phyloP scores from a whole-genome alignment of 495 filamentous ascomycete species.

The Neurospora discreta region DNA sequence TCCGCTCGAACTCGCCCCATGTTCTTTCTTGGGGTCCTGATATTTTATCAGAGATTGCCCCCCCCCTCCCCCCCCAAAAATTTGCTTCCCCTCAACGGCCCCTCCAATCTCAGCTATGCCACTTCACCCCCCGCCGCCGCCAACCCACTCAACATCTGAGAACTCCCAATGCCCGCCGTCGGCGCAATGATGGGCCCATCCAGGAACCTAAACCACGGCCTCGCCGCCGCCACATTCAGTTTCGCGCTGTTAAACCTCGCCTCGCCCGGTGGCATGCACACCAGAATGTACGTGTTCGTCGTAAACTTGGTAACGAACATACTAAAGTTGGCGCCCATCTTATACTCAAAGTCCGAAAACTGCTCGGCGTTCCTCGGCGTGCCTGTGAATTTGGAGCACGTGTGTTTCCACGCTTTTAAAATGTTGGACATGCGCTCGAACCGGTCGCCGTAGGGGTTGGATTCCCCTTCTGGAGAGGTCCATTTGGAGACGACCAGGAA shows the following conservation, averaged over 20 bases:
- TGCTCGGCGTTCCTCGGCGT: conserved; percentile 46
- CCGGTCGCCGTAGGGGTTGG: conserved; percentile 82
- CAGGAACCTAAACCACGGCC: conserved; percentile 60
- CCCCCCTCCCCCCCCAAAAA: neutral
- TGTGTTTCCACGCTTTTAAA: conserved; percentile 93
- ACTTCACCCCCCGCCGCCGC: neutral
- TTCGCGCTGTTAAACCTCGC: conserved; percentile 79
- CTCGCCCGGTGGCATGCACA: conserved; percentile 79
- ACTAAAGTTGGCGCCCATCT: conserved; percentile 56
- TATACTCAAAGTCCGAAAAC: conserved; percentile 43
- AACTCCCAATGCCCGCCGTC: neutral
- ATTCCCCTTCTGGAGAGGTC: conserved; percentile 54
- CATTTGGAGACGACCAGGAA: conserved; percentile 89
- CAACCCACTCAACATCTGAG: neutral
- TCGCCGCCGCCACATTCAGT: conserved; percentile 76
- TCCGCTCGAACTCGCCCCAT: neutral
- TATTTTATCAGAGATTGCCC: neutral
- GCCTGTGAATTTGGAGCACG: conserved; percentile 38
- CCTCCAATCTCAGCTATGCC: neutral
- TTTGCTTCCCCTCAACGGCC: neutral
- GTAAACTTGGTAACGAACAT: conserved; percentile 90
- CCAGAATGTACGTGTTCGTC: conserved; percentile 90
- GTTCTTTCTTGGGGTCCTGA: neutral
- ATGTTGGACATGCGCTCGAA: conserved; percentile 94
- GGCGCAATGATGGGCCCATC: conserved; percentile 26